phyloP scores from a whole-genome alignment of 306 rosid species.

The Citrullus mucosospermus region DNA sequence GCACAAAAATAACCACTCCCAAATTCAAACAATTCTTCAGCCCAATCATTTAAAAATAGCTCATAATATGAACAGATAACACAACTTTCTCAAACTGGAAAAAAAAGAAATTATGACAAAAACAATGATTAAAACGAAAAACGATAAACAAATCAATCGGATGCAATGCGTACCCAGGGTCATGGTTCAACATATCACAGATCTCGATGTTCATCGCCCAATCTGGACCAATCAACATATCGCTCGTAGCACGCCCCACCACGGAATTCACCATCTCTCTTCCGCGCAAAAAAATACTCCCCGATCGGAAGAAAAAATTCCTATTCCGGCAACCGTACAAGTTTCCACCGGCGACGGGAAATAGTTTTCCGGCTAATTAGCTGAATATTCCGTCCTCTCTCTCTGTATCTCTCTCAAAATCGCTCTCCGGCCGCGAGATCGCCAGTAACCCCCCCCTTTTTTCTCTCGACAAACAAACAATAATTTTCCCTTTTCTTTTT shows the following conservation, averaged over 20 bases:
- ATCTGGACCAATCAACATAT: constrained; percentile 94
- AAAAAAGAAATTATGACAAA: not conserved
- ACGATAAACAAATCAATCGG: constrained; percentile 9
- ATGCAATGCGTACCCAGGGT: constrained; percentile 57
- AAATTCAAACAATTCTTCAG: constrained; percentile 7
- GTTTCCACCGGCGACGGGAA: constrained; percentile 11
- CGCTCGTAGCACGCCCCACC: constrained; percentile 95
- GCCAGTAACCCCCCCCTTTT: constrained; percentile 19
- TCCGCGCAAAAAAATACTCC: constrained; percentile 2
- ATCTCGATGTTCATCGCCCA: constrained; percentile 99
- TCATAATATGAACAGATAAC: not conserved
- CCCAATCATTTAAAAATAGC: constrained; percentile 4
- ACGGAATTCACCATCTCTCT: constrained; percentile 71
- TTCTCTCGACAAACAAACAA: constrained; percentile 21
- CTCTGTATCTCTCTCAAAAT: constrained; percentile 8
- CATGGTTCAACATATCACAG: constrained; percentile 85
- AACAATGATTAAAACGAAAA: not conserved
- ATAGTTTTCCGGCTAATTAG: not conserved
- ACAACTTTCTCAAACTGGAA: not conserved
- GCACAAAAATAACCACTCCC: not conserved
- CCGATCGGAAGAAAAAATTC: constrained; percentile 16
- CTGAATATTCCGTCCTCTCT: constrained; percentile 10
- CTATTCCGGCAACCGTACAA: constrained; percentile 15
- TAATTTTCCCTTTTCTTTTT: not conserved
- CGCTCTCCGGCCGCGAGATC: constrained; percentile 11